These are phyloP conservation scores for Penicillium glabrum DNA, from an alignment of 2,329 filamentous ascomycete genomes.

Conservation along the genomic window DNA sequence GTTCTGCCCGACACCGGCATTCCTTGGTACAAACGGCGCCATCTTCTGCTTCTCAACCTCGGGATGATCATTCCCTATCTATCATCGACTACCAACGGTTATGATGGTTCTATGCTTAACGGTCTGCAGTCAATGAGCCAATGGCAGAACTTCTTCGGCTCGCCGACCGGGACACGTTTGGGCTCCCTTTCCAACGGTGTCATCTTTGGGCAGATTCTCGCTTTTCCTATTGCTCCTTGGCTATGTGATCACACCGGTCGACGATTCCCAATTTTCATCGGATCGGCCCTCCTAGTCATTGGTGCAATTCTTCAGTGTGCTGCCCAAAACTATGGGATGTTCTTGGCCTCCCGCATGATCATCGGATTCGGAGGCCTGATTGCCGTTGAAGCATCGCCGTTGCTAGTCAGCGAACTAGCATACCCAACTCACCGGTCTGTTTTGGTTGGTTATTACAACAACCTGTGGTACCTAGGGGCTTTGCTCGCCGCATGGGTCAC, in stretches of 20 bases:
- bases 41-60: neutral
- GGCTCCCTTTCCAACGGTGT: neutral
- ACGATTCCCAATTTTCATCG: neutral
- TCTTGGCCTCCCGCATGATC: constrained; percentile 36
- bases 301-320: constrained; percentile 20
- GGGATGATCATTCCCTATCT: neutral
- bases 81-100: neutral
- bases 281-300: neutral
- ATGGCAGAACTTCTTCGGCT: neutral
- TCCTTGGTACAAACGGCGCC: neutral
- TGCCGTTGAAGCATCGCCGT: constrained; percentile 29
- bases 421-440: constrained; percentile 40
- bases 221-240: neutral
- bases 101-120: neutral
- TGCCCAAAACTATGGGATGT: constrained; percentile 24
- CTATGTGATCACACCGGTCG: neutral
- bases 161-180: neutral
- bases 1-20: neutral
- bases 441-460: constrained; percentile 32
- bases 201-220: neutral
- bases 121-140: neutral
- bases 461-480: constrained; percentile 21
- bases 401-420: constrained; percentile 45
- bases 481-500: constrained; percentile 25
- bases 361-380: constrained; percentile 36